phyloP scores from a whole-genome alignment of 2,329 filamentous ascomycete species.

The Thelonectria rubi region DNA sequence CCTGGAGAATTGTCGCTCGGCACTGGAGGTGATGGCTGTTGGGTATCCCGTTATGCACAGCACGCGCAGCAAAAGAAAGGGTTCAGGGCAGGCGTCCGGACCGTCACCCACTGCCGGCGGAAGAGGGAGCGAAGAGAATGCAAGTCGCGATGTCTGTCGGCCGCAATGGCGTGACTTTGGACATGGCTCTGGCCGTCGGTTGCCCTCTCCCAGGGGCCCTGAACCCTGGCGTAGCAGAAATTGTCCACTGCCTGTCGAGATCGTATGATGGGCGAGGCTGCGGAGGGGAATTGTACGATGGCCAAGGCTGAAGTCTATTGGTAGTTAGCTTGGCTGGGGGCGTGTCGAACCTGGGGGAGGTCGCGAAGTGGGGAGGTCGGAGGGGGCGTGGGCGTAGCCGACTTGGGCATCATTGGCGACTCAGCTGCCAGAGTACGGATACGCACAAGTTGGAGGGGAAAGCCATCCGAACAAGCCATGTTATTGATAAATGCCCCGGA shows the following conservation, averaged over 20 bases:
- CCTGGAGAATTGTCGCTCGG: background rate
- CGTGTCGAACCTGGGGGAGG: too few species aligned
- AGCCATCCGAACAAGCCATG: too few species aligned
- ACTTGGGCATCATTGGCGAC: too few species aligned
- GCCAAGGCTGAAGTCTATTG: slow-evolving; percentile 38
- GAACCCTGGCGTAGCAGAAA: slow-evolving; percentile 43
- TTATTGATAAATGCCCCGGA: too few species aligned
- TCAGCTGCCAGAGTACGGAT: too few species aligned
- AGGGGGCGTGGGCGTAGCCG: too few species aligned
- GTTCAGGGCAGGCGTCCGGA: too few species aligned
- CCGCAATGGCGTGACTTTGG: slow-evolving; percentile 44
- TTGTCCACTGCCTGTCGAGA: slow-evolving; percentile 41
- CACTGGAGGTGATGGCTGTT: background rate
- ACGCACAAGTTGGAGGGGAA: too few species aligned
- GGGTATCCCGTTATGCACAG: slow-evolving; percentile 2
- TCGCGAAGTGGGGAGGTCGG: too few species aligned
- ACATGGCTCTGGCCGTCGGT: slow-evolving; percentile 38
- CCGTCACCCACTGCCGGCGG: slow-evolving; percentile 32
- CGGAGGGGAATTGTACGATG: slow-evolving; percentile 47
- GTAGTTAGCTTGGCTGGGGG: slow-evolving; percentile 6
- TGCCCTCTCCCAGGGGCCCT: slow-evolving; percentile 36
- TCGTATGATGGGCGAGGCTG: slow-evolving; percentile 53
- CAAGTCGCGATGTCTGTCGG: slow-evolving; percentile 41
- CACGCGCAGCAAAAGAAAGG: slow-evolving; percentile 4
- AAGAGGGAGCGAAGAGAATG: slow-evolving; percentile 24